These are phyloP conservation scores for Corymbia calophylla DNA, from an alignment of 441 rosid genomes.

Conservation along the genomic window DNA sequence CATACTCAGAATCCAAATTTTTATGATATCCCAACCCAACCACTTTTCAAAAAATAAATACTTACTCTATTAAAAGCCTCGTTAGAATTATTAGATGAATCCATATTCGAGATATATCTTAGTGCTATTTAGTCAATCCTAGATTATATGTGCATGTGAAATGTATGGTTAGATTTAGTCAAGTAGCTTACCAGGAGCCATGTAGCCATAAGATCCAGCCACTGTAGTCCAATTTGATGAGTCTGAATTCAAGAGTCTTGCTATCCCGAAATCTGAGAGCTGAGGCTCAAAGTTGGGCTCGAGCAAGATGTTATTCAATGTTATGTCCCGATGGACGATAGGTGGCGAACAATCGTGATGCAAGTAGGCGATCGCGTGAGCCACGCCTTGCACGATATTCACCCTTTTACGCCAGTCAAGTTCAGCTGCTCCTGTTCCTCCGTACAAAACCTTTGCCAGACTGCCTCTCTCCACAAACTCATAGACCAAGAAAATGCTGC, in stretches of 20 bases:
- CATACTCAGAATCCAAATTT: not conserved
- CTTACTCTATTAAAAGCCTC: not conserved
- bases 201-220: constrained; percentile 17
- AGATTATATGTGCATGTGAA: not conserved
- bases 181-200: constrained; percentile 11
- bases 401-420: constrained; percentile 10
- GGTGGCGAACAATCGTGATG: constrained; percentile 7
- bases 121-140: not conserved
- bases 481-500: not conserved
- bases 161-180: not conserved
- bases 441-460: not conserved
- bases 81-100: not conserved
- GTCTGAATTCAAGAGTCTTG: constrained; percentile 9
- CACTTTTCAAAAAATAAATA: not conserved
- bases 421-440: not conserved
- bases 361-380: constrained; percentile 18
- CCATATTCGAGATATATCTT: not conserved
- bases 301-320: constrained; percentile 14
- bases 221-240: not conserved
- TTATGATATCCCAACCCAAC: not conserved
- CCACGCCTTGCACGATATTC: constrained; percentile 4
- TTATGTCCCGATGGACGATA: constrained; percentile 17
- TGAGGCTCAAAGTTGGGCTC: constrained; percentile 5
- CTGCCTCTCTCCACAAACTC: constrained; percentile 2
- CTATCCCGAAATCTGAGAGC: constrained; percentile 15